Conservation (phyloP, 495 filamentous ascomycete species). For the Parachaetomium inaequale region DNA sequence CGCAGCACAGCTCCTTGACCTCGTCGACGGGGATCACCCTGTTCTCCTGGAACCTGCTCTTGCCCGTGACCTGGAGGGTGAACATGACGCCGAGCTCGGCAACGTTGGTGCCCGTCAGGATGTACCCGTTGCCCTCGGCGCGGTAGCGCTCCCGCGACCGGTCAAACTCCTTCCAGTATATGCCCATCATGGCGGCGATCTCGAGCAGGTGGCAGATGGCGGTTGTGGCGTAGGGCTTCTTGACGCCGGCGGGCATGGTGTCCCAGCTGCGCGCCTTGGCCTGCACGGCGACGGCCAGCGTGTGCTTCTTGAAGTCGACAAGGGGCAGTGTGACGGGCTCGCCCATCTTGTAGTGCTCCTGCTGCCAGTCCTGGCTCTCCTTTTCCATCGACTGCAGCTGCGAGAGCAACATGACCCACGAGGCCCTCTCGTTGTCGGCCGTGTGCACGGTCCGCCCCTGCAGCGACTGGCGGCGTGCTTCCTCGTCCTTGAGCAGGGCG, state of each 20-base stretch:
- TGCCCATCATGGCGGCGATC: slow-evolving; percentile 48
- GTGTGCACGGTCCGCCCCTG: slow-evolving; percentile 36
- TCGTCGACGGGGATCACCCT: slow-evolving; percentile 45
- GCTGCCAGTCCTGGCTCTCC: slow-evolving; percentile 41
- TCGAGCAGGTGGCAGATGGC: slow-evolving; percentile 51
- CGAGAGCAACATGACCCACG: slow-evolving; percentile 45
- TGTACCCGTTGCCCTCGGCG: slow-evolving; percentile 51
- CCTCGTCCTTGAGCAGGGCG: slow-evolving; percentile 24
- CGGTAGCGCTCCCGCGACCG: slow-evolving; percentile 42
- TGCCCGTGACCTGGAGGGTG: slow-evolving; percentile 42
- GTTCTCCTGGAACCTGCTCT: slow-evolving; percentile 41
- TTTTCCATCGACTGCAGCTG: slow-evolving; percentile 45
- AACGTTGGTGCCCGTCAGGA: slow-evolving; percentile 42
- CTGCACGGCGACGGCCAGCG: slow-evolving; percentile 45
- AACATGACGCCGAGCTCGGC: slow-evolving; percentile 48
- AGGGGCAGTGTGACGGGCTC: slow-evolving; percentile 4
- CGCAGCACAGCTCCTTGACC: slow-evolving; percentile 48
- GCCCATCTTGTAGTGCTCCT: slow-evolving; percentile 21
- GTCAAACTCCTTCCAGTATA: slow-evolving; percentile 52
- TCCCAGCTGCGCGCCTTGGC: slow-evolving; percentile 50
- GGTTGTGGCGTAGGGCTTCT: slow-evolving; percentile 48
- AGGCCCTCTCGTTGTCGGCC: slow-evolving; percentile 48
- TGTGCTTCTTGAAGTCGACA: slow-evolving; percentile 27
- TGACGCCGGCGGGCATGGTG: slow-evolving; percentile 45
- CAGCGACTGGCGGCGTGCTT: slow-evolving; percentile 15